phyloP scores from a whole-genome alignment of 2,329 filamentous ascomycete genomes.

The Madurella fahalii region DNA sequence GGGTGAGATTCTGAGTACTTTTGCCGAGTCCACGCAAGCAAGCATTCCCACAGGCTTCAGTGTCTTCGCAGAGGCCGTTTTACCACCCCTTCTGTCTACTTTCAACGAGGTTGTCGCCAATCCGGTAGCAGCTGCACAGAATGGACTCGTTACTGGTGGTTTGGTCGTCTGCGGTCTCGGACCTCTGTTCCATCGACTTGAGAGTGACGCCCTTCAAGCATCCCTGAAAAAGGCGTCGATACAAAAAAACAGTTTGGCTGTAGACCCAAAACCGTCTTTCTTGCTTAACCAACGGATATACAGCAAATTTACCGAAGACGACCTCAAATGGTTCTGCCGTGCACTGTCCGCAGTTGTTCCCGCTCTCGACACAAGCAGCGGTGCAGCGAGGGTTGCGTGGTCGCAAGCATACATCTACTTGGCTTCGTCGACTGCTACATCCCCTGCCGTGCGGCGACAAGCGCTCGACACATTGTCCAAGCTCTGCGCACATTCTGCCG shows the following conservation, averaged over 20 bases:
- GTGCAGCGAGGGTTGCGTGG: slow-evolving; percentile 65
- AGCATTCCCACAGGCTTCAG: slow-evolving; percentile 44
- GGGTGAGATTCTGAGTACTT: slow-evolving; percentile 64
- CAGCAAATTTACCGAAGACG: slow-evolving; percentile 70
- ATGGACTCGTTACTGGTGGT: slow-evolving; percentile 73
- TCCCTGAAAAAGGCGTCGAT: slow-evolving; percentile 60
- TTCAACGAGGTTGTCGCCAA: slow-evolving; percentile 78
- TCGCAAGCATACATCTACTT: slow-evolving; percentile 80
- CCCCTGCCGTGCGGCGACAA: slow-evolving; percentile 60
- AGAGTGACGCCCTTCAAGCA: slow-evolving; percentile 43
- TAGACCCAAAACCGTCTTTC: slow-evolving; percentile 82
- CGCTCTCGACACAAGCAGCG: slow-evolving; percentile 47
- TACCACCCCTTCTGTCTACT: slow-evolving; percentile 58
- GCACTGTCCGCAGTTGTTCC: slow-evolving; percentile 62
- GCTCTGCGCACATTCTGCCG: slow-evolving; percentile 50
- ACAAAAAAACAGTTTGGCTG: slow-evolving; percentile 59
- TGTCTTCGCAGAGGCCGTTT: slow-evolving; percentile 50
- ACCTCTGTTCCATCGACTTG: slow-evolving; percentile 49
- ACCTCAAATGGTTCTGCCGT: slow-evolving; percentile 71
- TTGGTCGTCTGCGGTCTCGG: slow-evolving; percentile 68
- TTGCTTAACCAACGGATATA: slow-evolving; percentile 81
- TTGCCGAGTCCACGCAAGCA: slow-evolving; percentile 39
- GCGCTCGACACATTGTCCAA: slow-evolving; percentile 58
- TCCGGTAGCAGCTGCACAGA: slow-evolving; percentile 73
- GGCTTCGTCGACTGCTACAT: slow-evolving; percentile 59